A percentile compares a stretch with the other conserved stretches of the same genome.
phyloP scores from a whole-genome alignment of 148 eudicot genomes.

The Beta vulgaris region DNA sequence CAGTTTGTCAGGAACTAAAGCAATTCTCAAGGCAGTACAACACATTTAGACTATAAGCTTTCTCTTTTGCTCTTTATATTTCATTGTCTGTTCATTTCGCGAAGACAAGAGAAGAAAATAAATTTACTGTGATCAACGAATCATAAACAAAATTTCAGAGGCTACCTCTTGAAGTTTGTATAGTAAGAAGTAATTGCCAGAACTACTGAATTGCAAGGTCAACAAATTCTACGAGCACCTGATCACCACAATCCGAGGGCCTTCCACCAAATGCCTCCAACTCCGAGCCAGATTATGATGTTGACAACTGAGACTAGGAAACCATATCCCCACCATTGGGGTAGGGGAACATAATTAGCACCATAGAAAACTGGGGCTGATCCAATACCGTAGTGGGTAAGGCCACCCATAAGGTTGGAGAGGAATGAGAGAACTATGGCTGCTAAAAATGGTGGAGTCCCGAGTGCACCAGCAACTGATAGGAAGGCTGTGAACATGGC shows the following conservation, averaged over 20 bases:
- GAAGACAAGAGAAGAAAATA: not conserved
- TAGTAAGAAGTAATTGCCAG: conserved; percentile 9
- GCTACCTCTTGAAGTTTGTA: conserved; percentile 30
- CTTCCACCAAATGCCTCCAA: conserved; percentile 98
- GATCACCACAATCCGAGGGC: conserved; percentile 79
- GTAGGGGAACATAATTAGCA: conserved; percentile 88
- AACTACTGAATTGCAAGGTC: conserved; percentile 24
- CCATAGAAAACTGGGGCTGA: conserved; percentile 96
- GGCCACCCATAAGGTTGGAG: conserved; percentile 96
- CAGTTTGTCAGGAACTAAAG: not conserved
- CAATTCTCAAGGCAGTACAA: conserved; percentile 14
- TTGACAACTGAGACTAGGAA: conserved; percentile 82
- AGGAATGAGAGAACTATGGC: conserved; percentile 87
- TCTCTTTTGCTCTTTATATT: conserved; percentile 19
- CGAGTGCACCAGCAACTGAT: conserved; percentile 91
- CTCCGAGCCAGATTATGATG: conserved; percentile 90
- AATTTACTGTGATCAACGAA: conserved; percentile 11
- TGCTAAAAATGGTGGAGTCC: conserved; percentile 82
- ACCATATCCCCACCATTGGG: conserved; percentile 96
- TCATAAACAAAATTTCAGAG: conserved; percentile 27
- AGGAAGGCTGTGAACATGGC: conserved; percentile 97
- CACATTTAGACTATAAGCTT: conserved; percentile 9
- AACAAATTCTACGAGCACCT: conserved; percentile 23
- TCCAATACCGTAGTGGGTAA: conserved; percentile 94
- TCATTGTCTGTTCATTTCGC: conserved; percentile 13